phyloP scores from a whole-genome alignment of 2,329 filamentous ascomycete genomes.

The Ascochyta viciae-villosae region DNA sequence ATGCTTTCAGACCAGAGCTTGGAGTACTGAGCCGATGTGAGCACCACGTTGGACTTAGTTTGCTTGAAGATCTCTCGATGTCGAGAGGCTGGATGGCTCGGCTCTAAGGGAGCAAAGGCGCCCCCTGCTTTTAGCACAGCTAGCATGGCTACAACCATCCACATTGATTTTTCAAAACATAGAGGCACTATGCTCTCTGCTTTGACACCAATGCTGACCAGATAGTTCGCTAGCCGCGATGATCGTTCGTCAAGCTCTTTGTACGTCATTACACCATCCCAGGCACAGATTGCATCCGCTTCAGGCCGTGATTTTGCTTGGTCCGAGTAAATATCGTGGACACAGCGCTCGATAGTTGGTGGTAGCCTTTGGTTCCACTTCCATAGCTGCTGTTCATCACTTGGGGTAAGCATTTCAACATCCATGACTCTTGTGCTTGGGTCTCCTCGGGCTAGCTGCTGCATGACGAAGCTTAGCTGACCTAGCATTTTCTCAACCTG shows the following conservation, averaged over 20 bases:
- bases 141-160: neutral
- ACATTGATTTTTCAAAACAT: conserved; percentile 27
- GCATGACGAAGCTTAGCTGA: no score
- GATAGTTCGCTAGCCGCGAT: conserved; percentile 12
- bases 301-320: conserved; percentile 11
- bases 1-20: no score
- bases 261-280: conserved; percentile 26
- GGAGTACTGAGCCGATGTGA: no score
- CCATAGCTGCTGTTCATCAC: neutral
- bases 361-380: neutral
- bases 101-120: no score
- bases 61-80: no score
- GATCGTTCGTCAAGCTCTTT: conserved; percentile 17
- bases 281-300: conserved; percentile 18
- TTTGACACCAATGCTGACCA: conserved; percentile 2
- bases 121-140: no score
- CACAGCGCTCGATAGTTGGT: neutral
- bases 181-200: conserved; percentile 17
- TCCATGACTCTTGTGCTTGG: no score
- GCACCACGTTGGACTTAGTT: no score
- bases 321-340: conserved; percentile 15
- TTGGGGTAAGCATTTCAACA: neutral
- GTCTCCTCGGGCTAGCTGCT: no score
- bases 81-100: no score
- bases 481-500: no score